These are phyloP conservation scores for Saururus chinensis DNA, from an alignment of 164 flowering plant genomes.

Conservation along the genomic window DNA sequence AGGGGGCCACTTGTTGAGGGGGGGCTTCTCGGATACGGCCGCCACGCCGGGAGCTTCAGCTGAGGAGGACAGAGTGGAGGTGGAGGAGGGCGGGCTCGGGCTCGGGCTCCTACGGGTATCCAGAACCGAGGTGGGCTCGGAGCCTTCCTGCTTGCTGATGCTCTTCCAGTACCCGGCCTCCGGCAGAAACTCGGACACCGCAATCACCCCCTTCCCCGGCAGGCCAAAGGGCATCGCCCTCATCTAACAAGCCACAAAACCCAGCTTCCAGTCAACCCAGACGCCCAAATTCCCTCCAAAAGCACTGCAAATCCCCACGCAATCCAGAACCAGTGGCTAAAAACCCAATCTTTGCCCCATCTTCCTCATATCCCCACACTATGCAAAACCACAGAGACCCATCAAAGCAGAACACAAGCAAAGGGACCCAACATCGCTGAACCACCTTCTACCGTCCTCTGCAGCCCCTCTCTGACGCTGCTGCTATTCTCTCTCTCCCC, in stretches of 20 bases:
- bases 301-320: too few relatives aligned
- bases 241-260: constrained; percentile 28
- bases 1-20: constrained; percentile 11
- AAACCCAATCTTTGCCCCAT: too few relatives aligned
- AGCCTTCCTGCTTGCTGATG: constrained; percentile 19
- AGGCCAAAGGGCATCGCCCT: constrained; percentile 76
- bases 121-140: constrained; percentile 72
- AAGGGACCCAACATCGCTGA: neutral
- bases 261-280: too few relatives aligned
- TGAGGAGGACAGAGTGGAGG: constrained; percentile 33
- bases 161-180: constrained; percentile 1
- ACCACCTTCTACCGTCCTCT: too few relatives aligned
- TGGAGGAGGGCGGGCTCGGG: constrained; percentile 64
- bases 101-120: constrained; percentile 61
- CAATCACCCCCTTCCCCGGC: constrained; percentile 61
- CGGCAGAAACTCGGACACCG: constrained; percentile 17
- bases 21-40: constrained; percentile 29
- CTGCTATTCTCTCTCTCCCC: constrained; percentile 1
- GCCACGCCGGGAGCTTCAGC: constrained; percentile 43
- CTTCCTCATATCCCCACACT: too few relatives aligned
- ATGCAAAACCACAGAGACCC: too few relatives aligned
- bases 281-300: too few relatives aligned
- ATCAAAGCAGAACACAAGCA: too few relatives aligned
- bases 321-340: too few relatives aligned
- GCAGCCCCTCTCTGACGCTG: too few relatives aligned